A percentile compares a stretch with the other conserved stretches of the same genome.
These are phyloP conservation scores for Malania oleifera DNA, from an alignment of 164 flowering plant species.

Conservation along the genomic window DNA sequence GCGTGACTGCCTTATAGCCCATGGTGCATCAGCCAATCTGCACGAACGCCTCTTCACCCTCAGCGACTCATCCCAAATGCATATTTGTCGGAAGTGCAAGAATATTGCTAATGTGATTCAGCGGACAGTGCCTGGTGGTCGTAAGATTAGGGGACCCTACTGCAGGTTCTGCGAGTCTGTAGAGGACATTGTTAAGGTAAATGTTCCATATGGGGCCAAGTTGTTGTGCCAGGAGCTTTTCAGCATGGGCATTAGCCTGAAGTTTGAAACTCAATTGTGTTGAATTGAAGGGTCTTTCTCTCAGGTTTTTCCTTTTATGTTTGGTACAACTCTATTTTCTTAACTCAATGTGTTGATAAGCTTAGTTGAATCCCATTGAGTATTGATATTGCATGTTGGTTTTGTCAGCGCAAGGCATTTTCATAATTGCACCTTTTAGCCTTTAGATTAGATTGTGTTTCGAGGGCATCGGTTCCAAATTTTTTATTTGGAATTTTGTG, in stretches of 20 bases:
- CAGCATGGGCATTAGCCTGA: slow-evolving; percentile 82
- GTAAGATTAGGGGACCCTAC: slow-evolving; percentile 73
- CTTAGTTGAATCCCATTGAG: too few species aligned
- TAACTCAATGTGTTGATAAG: too few species aligned
- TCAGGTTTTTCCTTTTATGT: neutral
- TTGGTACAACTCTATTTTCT: too few species aligned
- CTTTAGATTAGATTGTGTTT: too few species aligned
- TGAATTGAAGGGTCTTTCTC: slow-evolving; percentile 11
- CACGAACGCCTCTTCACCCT: slow-evolving; percentile 88
- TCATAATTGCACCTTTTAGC: too few species aligned
- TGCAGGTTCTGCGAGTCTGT: slow-evolving; percentile 69
- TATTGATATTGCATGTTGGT: too few species aligned
- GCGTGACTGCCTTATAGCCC: slow-evolving; percentile 90
- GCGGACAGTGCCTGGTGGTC: slow-evolving; percentile 50
- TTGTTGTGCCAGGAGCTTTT: slow-evolving; percentile 83
- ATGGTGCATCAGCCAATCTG: slow-evolving; percentile 89
- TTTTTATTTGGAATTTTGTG: too few species aligned
- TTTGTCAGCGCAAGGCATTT: too few species aligned
- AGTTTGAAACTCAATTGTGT: slow-evolving; percentile 62
- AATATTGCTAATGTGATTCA: slow-evolving; percentile 63
- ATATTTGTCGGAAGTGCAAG: slow-evolving; percentile 59
- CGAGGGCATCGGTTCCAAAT: too few species aligned
- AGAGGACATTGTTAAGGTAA: slow-evolving; percentile 61
- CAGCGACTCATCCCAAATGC: slow-evolving; percentile 87
- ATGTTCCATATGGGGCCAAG: slow-evolving; percentile 93